Evolutionary conservation across 2,329 filamentous ascomycete genomes (phyloP), one percentile per base, ranked within the genome.

Genomic region (Diaporthe vaccinii): DNA sequence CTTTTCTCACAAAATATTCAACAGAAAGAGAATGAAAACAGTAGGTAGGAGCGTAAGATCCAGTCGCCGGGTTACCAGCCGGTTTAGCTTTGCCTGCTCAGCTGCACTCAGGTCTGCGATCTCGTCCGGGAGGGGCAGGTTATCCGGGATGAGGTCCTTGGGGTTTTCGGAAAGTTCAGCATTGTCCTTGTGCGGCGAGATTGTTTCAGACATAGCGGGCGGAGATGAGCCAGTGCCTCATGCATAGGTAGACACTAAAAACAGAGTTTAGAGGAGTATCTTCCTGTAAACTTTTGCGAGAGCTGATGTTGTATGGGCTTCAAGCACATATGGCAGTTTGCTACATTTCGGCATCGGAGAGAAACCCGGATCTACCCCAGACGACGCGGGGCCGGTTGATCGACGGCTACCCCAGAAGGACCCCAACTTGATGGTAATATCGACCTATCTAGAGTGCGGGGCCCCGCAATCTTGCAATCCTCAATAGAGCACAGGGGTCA

Each of bases 41-140:
- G 31, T 22, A 0, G 44, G 62, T 10, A 68, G 22, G 1, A 68
- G 46, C 10, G 44, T 68, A 22, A 68, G 62, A 20, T 68, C 44
- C 3, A 68, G 31, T 9, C 6, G n/a, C 17, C 62, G 28, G 8
- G 62, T 68, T 15, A 68, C 44, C 62, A 8, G 62, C 22, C 62
- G 36, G 22, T 68, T 53, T 2, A 68, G 31, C 44, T 68, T 28
- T 10, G 31, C 20, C 44, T 68, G 31, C 10, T 68, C 31, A 25
- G 44, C 62, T 39, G 46, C 31, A 25, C 46, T 53, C 12, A 68
- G 31, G 31, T 68, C 44, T 17, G 31, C 44, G 8, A 68, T 68
- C 31, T 68, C 62, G 62, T 67, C 62, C 20, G 62, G 62, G 15
- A 67, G 62, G 28, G 62, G 62, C 14, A 67, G 9, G 20, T 51